Evolutionary conservation across 73 alveolate genomes (phyloP).

Genomic region (Diophrys sp.): DNA sequence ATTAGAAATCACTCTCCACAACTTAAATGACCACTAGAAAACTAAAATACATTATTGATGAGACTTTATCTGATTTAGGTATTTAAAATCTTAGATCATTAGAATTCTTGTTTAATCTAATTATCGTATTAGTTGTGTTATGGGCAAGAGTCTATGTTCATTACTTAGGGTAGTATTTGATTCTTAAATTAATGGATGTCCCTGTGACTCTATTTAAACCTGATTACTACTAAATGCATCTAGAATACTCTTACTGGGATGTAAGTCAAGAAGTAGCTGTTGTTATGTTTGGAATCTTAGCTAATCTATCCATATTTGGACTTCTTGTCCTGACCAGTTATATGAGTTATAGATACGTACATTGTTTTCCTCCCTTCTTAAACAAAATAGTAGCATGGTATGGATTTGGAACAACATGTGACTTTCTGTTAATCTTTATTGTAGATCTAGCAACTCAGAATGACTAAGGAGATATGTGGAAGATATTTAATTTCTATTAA

Average conservation of each 20-base stretch:
- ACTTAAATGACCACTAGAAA: too few relatives aligned
- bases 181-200: slow-evolving; percentile 39
- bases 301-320: slow-evolving; percentile 21
- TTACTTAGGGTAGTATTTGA: slow-evolving; percentile 52
- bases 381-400: slow-evolving; percentile 51
- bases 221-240: slow-evolving; percentile 28
- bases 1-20: background rate
- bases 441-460: slow-evolving; percentile 47
- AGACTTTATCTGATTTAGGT: slow-evolving; percentile 53
- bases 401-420: slow-evolving; percentile 56
- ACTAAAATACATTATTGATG: slow-evolving; percentile 47
- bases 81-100: slow-evolving; percentile 21
- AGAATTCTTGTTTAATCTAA: slow-evolving; percentile 7
- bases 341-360: slow-evolving; percentile 34
- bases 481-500: slow-evolving; percentile 39
- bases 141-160: slow-evolving; percentile 59
- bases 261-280: slow-evolving; percentile 50
- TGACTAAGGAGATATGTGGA: slow-evolving; percentile 52
- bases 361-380: slow-evolving; percentile 45
- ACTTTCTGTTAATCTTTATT: slow-evolving; percentile 47
- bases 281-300: slow-evolving; percentile 38
- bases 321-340: slow-evolving; percentile 32
- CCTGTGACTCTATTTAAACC: slow-evolving; percentile 39
- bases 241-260: slow-evolving; percentile 49
- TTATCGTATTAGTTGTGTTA: slow-evolving; percentile 32